Conservation (phyloP, 192 early-diverging fungal species). For the Backusella circina region DNA sequence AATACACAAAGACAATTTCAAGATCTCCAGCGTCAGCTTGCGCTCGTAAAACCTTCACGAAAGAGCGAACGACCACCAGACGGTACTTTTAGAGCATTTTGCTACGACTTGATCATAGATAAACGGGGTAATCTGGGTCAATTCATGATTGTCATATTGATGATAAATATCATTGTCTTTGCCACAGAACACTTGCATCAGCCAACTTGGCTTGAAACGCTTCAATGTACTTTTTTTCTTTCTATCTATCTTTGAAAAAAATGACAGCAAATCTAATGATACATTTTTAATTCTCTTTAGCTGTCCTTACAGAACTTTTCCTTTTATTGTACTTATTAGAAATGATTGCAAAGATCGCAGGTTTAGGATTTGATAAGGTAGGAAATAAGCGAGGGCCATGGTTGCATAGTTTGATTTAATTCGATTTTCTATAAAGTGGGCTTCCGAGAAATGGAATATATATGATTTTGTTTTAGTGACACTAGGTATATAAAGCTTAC, state of each 20-base stretch:
- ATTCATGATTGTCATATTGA: background rate
- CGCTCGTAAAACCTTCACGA: constrained; percentile 10
- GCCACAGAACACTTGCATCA: constrained; percentile 6
- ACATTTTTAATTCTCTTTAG: background rate
- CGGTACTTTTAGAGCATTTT: background rate
- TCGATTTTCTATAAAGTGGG: background rate
- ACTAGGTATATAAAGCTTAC: background rate
- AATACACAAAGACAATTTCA: constrained; percentile 19
- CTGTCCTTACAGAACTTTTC: background rate
- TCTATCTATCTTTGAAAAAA: background rate
- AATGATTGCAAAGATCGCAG: constrained; percentile 6
- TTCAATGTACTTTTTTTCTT: constrained; percentile 4
- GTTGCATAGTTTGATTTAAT: background rate
- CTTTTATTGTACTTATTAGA: constrained; percentile 8
- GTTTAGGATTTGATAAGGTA: constrained; percentile 2
- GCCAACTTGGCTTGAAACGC: constrained; percentile 4
- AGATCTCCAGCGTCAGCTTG: constrained; percentile 21
- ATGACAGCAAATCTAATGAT: background rate
- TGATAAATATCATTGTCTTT: constrained; percentile 20
- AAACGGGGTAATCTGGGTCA: constrained; percentile 3
- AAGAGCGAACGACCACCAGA: constrained; percentile 5
- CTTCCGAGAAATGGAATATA: constrained; percentile 5
- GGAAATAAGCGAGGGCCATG: background rate
- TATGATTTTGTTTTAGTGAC: background rate
- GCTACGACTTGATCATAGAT: constrained; percentile 14